Evolutionary conservation across 257 asterid genomes (phyloP).

Genomic region (Perilla frutescens): DNA sequence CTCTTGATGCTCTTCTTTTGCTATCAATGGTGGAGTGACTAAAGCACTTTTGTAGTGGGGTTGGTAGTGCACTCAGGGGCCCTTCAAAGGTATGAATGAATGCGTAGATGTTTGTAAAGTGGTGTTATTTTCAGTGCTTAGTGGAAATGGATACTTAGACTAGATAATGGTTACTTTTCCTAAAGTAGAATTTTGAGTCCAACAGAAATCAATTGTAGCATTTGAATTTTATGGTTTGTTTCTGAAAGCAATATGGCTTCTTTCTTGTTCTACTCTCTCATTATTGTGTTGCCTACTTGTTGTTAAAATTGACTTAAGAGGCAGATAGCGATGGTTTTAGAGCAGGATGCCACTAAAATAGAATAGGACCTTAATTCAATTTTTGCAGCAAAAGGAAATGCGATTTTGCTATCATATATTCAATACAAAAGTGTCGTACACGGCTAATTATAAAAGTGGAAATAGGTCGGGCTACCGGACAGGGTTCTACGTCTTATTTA

Average conservation of each 20-base stretch:
- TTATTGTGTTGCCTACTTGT: slow-evolving; percentile 43
- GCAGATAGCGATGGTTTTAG: not conserved
- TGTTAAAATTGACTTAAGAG: slow-evolving; percentile 1
- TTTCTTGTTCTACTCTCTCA: slow-evolving; percentile 38
- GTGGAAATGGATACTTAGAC: slow-evolving; percentile 47
- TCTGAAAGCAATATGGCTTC: slow-evolving; percentile 42
- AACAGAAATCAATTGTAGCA: slow-evolving; percentile 36
- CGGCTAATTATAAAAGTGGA: too few species aligned
- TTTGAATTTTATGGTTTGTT: slow-evolving; percentile 38
- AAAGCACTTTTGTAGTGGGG: slow-evolving; percentile 69
- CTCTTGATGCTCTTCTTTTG: slow-evolving; percentile 53
- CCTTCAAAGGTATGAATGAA: slow-evolving; percentile 43
- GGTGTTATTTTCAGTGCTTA: slow-evolving; percentile 45
- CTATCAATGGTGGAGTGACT: slow-evolving; percentile 65
- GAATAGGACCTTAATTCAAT: too few species aligned
- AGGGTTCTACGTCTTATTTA: too few species aligned
- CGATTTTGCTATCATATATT: too few species aligned
- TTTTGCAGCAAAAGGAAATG: too few species aligned
- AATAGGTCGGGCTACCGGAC: too few species aligned
- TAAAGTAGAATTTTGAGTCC: slow-evolving; percentile 49
- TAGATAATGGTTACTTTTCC: slow-evolving; percentile 47
- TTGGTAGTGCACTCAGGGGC: slow-evolving; percentile 66
- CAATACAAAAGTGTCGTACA: too few species aligned
- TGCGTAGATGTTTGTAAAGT: slow-evolving; percentile 38
- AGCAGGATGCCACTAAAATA: too few species aligned